Base-by-base conservation (phyloP, 2,329 filamentous ascomycete genomes). In the Annulohypoxylon truncatum region DNA sequence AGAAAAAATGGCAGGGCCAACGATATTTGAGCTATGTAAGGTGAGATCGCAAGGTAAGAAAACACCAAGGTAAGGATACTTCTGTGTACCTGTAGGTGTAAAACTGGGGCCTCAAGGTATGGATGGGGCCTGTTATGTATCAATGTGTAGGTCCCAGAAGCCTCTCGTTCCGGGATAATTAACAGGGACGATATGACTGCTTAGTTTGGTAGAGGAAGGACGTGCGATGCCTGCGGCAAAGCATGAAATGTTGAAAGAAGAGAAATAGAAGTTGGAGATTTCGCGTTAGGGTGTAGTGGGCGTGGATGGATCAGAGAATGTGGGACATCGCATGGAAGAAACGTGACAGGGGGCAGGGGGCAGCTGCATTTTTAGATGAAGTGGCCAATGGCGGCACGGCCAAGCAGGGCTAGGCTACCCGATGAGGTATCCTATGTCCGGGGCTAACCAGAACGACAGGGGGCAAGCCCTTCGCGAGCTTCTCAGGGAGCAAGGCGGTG, bases 241-340 rank as follows among this genome's bases (percentile, higher is more conserved):
- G 68, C 68, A 70, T 70, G 66, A 72, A 72, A 66, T 69, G 67
- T 57, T 60, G 72, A 68, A 51, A 71, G 70, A 69, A 62, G 67
- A 74, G 72, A 71, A 68, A 71, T 68, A 57, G 69, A 68, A 58
- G 62, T 73, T 75, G 73, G 70, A 71, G 70, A 71, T 69, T 72
- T 71, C 59, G 65, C 66, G 56, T 65, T 59, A 68, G 62, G 76
- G 76, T 72, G 77, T 77, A n/a, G 77, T 64, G 61, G 76, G 77
- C 72, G 77, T 77, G 77, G 69, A 72, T 74, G 70, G 74, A 78
- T 75, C 75, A 76, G 75, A 76, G 75, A 71, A 71, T 74, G 78
- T 79, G 78, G 79, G 77, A 82, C 82, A 80, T 72, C 78, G 81
- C 82, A 84, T 84, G 81, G 81, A 78, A 81, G 79, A 82, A 82